Conservation (phyloP, 345 rosid species). For the Heritiera littoralis region DNA sequence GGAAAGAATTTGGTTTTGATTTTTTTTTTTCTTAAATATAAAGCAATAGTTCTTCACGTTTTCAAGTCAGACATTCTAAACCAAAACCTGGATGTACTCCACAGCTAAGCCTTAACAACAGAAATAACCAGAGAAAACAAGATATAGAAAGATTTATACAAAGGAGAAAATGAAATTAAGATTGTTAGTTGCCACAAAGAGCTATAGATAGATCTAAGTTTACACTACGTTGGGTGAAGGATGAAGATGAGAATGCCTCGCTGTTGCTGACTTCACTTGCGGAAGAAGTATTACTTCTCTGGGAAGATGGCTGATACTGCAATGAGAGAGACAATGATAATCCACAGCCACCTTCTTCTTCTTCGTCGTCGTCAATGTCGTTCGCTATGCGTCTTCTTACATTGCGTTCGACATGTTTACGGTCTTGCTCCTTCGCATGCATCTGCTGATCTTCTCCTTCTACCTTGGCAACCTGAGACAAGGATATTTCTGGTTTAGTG, state of each 20-base stretch:
- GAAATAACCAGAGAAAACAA: background rate
- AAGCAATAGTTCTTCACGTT: background rate
- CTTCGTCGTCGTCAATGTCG: constrained; percentile 21
- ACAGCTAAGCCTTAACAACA: background rate
- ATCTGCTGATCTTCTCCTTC: background rate
- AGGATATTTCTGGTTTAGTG: background rate
- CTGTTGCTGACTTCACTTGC: constrained; percentile 66
- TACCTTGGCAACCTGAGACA: constrained; percentile 35
- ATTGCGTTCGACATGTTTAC: background rate
- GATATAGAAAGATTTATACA: background rate
- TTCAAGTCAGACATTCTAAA: background rate
- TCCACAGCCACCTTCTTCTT: constrained; percentile 26
- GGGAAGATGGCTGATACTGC: constrained; percentile 36
- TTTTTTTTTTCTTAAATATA: too few relatives aligned
- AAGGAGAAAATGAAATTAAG: background rate
- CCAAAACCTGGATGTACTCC: background rate
- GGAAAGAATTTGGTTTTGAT: too few relatives aligned
- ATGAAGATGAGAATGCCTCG: constrained; percentile 63
- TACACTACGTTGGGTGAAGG: constrained; percentile 34
- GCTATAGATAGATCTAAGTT: constrained; percentile 75
- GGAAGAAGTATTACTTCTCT: constrained; percentile 50
- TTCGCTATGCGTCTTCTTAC: background rate
- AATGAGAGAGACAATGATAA: constrained; percentile 60
- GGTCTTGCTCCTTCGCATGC: background rate
- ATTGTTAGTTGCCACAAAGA: constrained; percentile 53